Conservation (phyloP, 2,329 filamentous ascomycete genomes). For the Botrytis squamosa region DNA sequence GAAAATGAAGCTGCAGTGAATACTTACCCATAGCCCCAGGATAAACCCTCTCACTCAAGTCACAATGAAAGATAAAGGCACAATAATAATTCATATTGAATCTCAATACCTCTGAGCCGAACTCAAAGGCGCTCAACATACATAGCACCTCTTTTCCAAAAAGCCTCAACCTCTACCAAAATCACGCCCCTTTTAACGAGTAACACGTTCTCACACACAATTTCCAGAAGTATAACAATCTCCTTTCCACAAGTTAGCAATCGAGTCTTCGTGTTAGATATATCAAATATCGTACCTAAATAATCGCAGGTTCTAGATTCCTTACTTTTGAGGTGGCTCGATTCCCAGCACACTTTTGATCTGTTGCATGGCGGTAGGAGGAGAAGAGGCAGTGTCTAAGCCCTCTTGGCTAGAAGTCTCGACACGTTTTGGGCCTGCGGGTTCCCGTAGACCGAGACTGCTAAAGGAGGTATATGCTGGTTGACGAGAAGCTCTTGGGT, state of each 20-base stretch:
- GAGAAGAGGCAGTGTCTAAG: no score
- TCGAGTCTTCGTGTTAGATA: not conserved
- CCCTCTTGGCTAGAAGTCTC: not conserved
- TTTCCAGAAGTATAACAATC: not conserved
- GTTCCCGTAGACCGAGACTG: not conserved
- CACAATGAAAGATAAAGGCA: not conserved
- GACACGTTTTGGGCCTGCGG: not conserved
- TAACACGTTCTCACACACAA: not conserved
- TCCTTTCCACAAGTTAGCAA: not conserved
- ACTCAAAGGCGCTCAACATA: not conserved
- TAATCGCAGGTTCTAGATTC: not conserved
- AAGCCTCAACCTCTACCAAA: not conserved
- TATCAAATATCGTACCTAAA: not conserved
- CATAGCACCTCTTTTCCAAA: not conserved
- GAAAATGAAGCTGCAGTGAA: not conserved
- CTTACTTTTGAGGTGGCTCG: conserved; percentile 4
- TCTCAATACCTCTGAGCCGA: not conserved
- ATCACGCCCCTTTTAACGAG: not conserved
- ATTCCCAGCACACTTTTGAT: not conserved
- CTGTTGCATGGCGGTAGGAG: not conserved
- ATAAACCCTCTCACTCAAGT: not conserved
- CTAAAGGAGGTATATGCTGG: conserved; percentile 6
- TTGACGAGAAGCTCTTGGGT: not conserved
- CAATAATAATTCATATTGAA: not conserved
- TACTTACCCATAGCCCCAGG: not conserved